A percentile compares a stretch with the other conserved stretches of the same genome.
Evolutionary conservation across 2,329 filamentous ascomycete species (phyloP).

Genomic region (Paraconiothyrium sp.): DNA sequence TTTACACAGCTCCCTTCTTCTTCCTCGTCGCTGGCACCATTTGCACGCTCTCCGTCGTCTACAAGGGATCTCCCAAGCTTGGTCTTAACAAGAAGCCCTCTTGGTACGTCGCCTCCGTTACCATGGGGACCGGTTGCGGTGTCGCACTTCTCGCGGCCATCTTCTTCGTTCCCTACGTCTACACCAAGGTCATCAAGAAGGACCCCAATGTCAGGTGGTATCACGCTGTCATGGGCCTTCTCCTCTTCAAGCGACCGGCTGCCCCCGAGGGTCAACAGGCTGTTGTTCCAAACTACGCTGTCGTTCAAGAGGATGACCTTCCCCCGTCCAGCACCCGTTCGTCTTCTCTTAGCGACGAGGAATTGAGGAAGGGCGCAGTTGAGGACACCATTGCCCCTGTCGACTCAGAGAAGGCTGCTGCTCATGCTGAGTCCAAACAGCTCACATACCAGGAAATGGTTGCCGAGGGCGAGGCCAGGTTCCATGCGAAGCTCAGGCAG

Average conservation of each 20-base stretch:
- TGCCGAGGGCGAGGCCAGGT: conserved; percentile 63
- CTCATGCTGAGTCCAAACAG: conserved; percentile 59
- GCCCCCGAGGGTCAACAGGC: conserved; percentile 64
- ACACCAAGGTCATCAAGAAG: conserved; percentile 73
- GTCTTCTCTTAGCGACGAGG: conserved; percentile 40
- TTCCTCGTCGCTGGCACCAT: conserved; percentile 79
- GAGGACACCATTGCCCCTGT: conserved; percentile 35
- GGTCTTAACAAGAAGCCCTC: conserved; percentile 71
- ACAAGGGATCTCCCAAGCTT: conserved; percentile 79
- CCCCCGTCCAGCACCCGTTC: conserved; percentile 36
- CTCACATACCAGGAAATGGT: conserved; percentile 70
- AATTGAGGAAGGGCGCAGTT: conserved; percentile 32
- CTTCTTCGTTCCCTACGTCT: conserved; percentile 78
- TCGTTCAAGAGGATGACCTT: conserved; percentile 71
- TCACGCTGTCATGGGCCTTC: conserved; percentile 69
- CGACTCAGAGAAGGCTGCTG: conserved; percentile 44
- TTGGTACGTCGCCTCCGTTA: conserved; percentile 74
- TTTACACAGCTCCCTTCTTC: conserved; percentile 78
- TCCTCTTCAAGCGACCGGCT: conserved; percentile 63
- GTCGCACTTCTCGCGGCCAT: conserved; percentile 68
- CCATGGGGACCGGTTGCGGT: conserved; percentile 70
- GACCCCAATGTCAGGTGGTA: conserved; percentile 72
- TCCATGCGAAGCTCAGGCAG: conserved; percentile 71
- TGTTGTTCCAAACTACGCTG: conserved; percentile 77
- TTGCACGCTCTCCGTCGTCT: conserved; percentile 80